phyloP scores from a whole-genome alignment of 495 filamentous ascomycete genomes.

The Aspergillus carlsbadensis region DNA sequence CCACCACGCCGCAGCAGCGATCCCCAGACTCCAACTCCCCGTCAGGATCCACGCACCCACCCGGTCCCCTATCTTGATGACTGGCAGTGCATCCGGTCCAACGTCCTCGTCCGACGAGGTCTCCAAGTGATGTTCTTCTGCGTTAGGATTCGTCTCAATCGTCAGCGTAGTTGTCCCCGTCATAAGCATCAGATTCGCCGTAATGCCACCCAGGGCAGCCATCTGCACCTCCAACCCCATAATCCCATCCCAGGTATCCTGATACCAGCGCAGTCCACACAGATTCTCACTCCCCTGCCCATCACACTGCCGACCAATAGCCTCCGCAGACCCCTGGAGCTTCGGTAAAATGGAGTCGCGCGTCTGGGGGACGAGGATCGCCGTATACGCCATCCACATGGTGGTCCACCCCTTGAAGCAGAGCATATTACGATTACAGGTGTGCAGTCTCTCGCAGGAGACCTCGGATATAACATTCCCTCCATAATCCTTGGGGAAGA shows the following conservation, averaged over 20 bases:
- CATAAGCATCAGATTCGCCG: constrained; percentile 46
- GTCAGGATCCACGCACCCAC: no score
- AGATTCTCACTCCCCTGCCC: constrained; percentile 26
- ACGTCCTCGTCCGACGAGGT: no score
- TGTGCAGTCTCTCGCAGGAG: constrained; percentile 60
- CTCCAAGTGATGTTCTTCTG: no score
- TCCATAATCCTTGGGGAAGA: constrained; percentile 51
- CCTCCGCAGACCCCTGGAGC: constrained; percentile 60
- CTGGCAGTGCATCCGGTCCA: no score
- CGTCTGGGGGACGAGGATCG: constrained; percentile 63
- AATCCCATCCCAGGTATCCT: constrained; percentile 57
- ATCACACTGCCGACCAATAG: constrained; percentile 64
- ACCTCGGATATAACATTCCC: constrained; percentile 61
- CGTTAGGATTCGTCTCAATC: no score
- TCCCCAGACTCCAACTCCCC: no score
- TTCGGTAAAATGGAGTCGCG: constrained; percentile 57
- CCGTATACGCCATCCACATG: constrained; percentile 59
- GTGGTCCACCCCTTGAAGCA: constrained; percentile 70
- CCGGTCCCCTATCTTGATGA: no score
- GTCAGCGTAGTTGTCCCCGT: neutral
- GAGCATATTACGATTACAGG: constrained; percentile 64
- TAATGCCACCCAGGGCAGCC: constrained; percentile 36
- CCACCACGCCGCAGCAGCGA: no score
- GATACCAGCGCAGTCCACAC: constrained; percentile 71
- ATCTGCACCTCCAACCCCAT: constrained; percentile 50